A percentile compares a stretch with the other conserved stretches of the same genome.
Evolutionary conservation across 73 alveolate species (phyloP).

Genomic region (Paramecium caudatum): DNA sequence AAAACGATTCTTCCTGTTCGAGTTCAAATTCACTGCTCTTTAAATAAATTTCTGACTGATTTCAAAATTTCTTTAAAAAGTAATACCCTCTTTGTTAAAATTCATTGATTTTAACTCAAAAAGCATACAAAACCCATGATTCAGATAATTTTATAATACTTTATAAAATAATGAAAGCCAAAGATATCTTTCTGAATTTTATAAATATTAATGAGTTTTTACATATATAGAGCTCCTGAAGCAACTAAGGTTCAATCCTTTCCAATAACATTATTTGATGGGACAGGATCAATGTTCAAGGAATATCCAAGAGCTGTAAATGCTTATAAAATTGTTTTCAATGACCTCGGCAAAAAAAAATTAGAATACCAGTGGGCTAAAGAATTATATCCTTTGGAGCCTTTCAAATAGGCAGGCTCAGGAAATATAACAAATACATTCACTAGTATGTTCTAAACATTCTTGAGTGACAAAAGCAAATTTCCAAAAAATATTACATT

Average conservation of each 20-base stretch:
- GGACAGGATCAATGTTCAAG: slow-evolving; percentile 35
- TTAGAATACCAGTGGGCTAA: slow-evolving; percentile 37
- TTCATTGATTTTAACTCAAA: too few species aligned
- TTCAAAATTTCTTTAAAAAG: too few species aligned
- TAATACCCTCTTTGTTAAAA: too few species aligned
- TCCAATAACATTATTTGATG: slow-evolving; percentile 28
- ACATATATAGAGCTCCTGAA: slow-evolving; percentile 43
- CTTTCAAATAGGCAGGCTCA: slow-evolving; percentile 19
- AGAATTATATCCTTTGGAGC: slow-evolving; percentile 29
- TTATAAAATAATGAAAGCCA: too few species aligned
- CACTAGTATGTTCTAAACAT: neutral
- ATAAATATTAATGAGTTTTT: slow-evolving; percentile 44
- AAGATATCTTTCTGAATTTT: too few species aligned
- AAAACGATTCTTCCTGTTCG: too few species aligned
- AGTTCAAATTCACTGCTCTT: too few species aligned
- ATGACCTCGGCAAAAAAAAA: slow-evolving; percentile 17
- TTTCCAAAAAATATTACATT: slow-evolving; percentile 18
- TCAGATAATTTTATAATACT: too few species aligned
- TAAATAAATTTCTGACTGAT: too few species aligned
- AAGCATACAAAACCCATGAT: too few species aligned
- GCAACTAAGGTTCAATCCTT: neutral
- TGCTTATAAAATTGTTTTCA: slow-evolving; percentile 6
- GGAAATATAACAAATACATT: slow-evolving; percentile 33
- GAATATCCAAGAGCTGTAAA: slow-evolving; percentile 5
- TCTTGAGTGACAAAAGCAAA: neutral